Base-by-base conservation (phyloP, 176 grass and related monocot species). In the Saccharum spontaneum region DNA sequence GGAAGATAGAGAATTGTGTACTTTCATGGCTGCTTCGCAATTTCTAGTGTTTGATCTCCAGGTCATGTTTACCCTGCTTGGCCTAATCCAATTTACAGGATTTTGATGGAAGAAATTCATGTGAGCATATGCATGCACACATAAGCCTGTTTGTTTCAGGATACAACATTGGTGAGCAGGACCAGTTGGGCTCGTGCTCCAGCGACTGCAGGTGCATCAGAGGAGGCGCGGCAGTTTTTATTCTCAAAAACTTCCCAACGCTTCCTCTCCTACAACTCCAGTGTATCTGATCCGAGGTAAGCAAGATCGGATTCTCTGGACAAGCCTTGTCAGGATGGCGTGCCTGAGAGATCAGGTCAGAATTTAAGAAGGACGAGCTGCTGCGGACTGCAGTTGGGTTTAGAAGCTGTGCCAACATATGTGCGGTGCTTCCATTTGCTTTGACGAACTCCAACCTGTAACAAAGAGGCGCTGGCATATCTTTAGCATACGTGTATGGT, bases 101-200 rank as follows among this genome's bases (percentile, higher is more conserved):
- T 50, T 37, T 62, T 73, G 8, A 24, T 73, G 76, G 65, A 70
- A 79, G 28, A 48, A 48, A 71, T 30, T 50, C 5, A 3, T 79
- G 38, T 37, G 50, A 71, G 34, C 16, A 39, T 54, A 7, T 36
- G 17, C 26, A 46, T 37, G 5, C 54, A 39, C 41, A n/a, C 36
- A 46, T 26, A 39, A 84, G n/a, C 61, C 65, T 68, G 61, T 77
- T 70, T 85, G 49, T 78, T 85, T 59, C 64, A 33, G 69, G 20
- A 37, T 71, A 57, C 39, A 83, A 17, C 11, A 61, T 73, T 73
- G 24, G 3, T 13, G 12, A 48, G 44, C 6, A 74, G 8, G 45
- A 75, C 10, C 14, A 54, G 48, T 22, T 31, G 8, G 28, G 4
- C 12, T 15, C 3, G 1, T 30, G 28, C 46, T 34, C 72, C 28